These are phyloP conservation scores for Trichophyton simii DNA, from an alignment of 2,329 filamentous ascomycete genomes.

Conservation along the genomic window DNA sequence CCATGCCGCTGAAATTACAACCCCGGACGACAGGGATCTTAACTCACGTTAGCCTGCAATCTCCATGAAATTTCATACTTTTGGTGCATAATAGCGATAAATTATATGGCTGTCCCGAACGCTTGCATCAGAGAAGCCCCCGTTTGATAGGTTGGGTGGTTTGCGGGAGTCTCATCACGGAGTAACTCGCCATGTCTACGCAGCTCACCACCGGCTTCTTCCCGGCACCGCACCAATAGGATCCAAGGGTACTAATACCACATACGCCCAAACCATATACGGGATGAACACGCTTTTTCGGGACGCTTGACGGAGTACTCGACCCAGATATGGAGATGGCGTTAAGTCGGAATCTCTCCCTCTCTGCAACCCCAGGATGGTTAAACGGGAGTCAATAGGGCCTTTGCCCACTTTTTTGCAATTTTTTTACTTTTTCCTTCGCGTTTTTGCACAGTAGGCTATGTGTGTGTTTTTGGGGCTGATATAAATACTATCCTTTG, in stretches of 20 bases:
- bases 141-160: not conserved
- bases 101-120: not conserved
- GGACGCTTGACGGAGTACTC: not conserved
- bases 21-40: slow-evolving; percentile 15
- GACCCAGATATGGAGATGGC: slow-evolving; percentile 2
- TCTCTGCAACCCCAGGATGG: not conserved
- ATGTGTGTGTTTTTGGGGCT: not conserved
- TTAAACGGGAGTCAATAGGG: not conserved
- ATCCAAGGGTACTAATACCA: slow-evolving; percentile 2
- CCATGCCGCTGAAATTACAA: slow-evolving; percentile 10
- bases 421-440: not conserved
- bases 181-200: not conserved
- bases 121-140: not conserved
- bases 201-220: not conserved
- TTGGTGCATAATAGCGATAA: not conserved
- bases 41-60: not conserved
- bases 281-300: not conserved
- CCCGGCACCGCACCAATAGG: not conserved
- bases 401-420: slow-evolving; percentile 3
- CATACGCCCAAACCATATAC: not conserved
- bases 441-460: not conserved
- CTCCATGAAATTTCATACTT: not conserved
- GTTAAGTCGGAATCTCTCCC: not conserved
- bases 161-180: no score
- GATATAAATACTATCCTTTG: not conserved